Percentiles rank a stretch among this genome's conserved stretches.
Conservation (phyloP, 2,329 filamentous ascomycete genomes). For the Byssoonygena ceratinophila region DNA sequence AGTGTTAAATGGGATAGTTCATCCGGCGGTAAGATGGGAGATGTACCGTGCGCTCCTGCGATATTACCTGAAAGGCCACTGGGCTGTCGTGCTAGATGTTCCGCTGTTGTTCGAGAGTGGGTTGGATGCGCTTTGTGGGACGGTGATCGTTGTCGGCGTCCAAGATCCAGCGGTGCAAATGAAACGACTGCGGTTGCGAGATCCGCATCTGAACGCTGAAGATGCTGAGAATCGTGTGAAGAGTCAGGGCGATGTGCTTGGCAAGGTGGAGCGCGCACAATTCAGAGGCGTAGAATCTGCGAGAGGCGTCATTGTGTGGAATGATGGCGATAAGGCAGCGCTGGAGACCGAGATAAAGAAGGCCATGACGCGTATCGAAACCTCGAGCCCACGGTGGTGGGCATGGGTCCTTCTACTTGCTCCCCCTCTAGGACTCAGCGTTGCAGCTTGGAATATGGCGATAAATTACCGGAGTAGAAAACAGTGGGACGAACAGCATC, state of each 20-base stretch:
- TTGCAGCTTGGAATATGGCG: constrained; percentile 61
- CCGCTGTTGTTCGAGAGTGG: constrained; percentile 83
- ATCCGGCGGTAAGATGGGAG: constrained; percentile 74
- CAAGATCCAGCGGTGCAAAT: constrained; percentile 72
- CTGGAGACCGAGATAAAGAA: constrained; percentile 55
- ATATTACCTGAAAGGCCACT: constrained; percentile 62
- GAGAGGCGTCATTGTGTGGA: constrained; percentile 76
- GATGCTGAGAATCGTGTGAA: constrained; percentile 78
- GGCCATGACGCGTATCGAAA: constrained; percentile 54
- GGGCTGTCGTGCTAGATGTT: constrained; percentile 88
- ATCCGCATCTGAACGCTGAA: constrained; percentile 66
- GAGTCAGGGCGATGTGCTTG: constrained; percentile 75
- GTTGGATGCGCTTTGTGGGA: constrained; percentile 75
- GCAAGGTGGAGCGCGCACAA: constrained; percentile 68
- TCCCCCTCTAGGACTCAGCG: constrained; percentile 62
- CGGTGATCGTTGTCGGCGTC: constrained; percentile 78
- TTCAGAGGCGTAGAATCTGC: constrained; percentile 45
- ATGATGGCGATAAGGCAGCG: constrained; percentile 65
- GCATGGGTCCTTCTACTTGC: constrained; percentile 56
- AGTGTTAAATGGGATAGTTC: constrained; percentile 79
- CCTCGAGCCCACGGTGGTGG: constrained; percentile 70
- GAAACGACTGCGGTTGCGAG: constrained; percentile 60
- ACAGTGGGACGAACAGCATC: constrained; percentile 54
- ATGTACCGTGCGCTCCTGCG: constrained; percentile 67
- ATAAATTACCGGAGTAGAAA: constrained; percentile 60